Evolutionary conservation across 108 stramenopile genomes (phyloP).

Genomic region (Fragilaria radians): DNA sequence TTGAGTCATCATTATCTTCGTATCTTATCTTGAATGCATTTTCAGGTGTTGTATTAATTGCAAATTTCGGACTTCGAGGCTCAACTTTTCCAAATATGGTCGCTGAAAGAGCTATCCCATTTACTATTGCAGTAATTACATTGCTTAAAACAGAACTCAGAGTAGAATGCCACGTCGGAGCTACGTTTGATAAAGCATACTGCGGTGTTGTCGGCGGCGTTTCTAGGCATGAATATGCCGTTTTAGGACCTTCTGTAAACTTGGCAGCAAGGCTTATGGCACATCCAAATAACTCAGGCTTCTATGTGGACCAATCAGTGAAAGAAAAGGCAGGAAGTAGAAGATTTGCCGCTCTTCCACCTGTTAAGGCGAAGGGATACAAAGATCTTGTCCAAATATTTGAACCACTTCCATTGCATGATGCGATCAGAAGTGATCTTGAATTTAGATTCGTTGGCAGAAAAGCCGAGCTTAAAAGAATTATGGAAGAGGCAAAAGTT

Average conservation of each 20-base stretch:
- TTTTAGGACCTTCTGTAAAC: slow-evolving; percentile 35
- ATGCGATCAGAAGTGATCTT: slow-evolving; percentile 30
- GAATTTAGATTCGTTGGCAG: slow-evolving; percentile 52
- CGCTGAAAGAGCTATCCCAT: slow-evolving; percentile 13
- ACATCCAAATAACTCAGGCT: slow-evolving; percentile 7
- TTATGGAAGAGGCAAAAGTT: slow-evolving; percentile 28
- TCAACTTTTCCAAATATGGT: slow-evolving; percentile 50
- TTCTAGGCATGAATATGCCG: slow-evolving; percentile 31
- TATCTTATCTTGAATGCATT: slow-evolving; percentile 22
- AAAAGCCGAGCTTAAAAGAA: slow-evolving; percentile 34
- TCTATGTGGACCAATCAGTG: slow-evolving; percentile 10
- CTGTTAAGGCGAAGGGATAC: slow-evolving; percentile 18
- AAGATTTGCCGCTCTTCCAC: slow-evolving; percentile 7
- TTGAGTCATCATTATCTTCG: not conserved
- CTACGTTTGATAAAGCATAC: slow-evolving; percentile 29
- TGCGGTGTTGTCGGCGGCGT: slow-evolving; percentile 39
- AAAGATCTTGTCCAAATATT: slow-evolving; percentile 10
- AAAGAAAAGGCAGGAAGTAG: slow-evolving; percentile 8
- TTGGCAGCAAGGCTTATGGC: slow-evolving; percentile 39
- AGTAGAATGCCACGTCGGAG: slow-evolving; percentile 13
- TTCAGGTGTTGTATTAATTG: slow-evolving; percentile 59
- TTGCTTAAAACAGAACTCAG: slow-evolving; percentile 13
- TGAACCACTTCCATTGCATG: slow-evolving; percentile 13
- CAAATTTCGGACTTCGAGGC: slow-evolving; percentile 64
- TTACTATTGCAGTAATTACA: not conserved